Evolutionary conservation across 768 basidiomycete species (phyloP).

Genomic region (Panaeolus cyanescens): DNA sequence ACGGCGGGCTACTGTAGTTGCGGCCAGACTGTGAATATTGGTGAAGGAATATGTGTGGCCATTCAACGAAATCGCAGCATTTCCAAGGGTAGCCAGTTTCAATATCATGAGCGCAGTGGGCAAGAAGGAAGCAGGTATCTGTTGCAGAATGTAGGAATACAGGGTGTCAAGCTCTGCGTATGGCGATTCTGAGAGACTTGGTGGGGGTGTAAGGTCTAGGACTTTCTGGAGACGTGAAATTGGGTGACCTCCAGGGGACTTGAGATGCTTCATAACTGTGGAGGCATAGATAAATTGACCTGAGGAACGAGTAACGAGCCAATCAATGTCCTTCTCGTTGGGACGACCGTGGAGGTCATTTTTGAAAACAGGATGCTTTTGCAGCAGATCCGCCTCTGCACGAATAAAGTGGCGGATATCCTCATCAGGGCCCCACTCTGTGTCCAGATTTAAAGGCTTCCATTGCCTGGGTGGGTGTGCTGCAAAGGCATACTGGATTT

Average conservation of each 20-base stretch:
- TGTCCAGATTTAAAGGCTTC: constrained; percentile 14
- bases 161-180: no score
- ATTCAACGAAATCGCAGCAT: no score
- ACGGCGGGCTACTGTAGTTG: no score
- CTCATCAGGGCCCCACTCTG: constrained; percentile 8
- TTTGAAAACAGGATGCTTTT: constrained; percentile 5
- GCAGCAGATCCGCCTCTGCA: constrained; percentile 6
- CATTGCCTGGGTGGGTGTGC: no score
- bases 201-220: constrained; percentile 1
- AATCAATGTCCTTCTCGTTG: not conserved
- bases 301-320: constrained; percentile 2
- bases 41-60: no score
- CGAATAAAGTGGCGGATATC: constrained; percentile 15
- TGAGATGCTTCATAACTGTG: constrained; percentile 4
- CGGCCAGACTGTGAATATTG: no score
- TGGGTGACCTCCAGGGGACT: constrained; percentile 1
- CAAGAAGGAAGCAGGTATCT: no score
- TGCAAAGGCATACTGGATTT: no score
- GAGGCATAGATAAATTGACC: constrained; percentile 8
- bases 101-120: no score
- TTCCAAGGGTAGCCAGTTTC: no score
- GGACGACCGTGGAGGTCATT: constrained; percentile 15
- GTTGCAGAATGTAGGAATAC: no score
- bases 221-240: not conserved
- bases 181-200: no score